Evolutionary conservation across 768 basidiomycete species (phyloP).

Genomic region (Tylopilus felleus): DNA sequence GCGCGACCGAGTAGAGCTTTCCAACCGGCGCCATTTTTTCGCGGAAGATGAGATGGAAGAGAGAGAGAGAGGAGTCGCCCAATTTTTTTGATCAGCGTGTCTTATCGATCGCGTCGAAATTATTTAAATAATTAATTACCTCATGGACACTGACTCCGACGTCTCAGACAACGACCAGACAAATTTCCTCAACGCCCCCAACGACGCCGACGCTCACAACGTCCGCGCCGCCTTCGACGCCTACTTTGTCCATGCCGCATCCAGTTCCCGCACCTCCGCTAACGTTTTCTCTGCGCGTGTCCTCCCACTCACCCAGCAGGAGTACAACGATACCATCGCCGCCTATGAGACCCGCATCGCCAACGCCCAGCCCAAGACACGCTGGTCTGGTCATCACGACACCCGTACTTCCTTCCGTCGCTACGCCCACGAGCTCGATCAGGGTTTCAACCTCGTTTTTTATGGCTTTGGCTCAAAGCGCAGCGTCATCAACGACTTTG

Average conservation of each 20-base stretch:
- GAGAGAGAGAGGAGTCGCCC: slow-evolving; percentile 4
- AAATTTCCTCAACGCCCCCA: slow-evolving; percentile 7
- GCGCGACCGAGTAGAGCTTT: slow-evolving; percentile 56
- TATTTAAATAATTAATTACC: slow-evolving; percentile 19
- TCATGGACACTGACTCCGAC: slow-evolving; percentile 30
- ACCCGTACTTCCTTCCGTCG: slow-evolving; percentile 45
- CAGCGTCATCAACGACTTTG: slow-evolving; percentile 70
- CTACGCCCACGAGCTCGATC: slow-evolving; percentile 66
- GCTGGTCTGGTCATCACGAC: slow-evolving; percentile 19
- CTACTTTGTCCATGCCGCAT: slow-evolving; percentile 68
- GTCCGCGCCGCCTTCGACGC: slow-evolving; percentile 72
- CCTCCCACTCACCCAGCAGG: slow-evolving; percentile 65
- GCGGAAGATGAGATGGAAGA: slow-evolving; percentile 22
- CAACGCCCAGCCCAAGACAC: slow-evolving; percentile 10
- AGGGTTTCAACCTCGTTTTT: slow-evolving; percentile 86
- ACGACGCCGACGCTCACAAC: slow-evolving; percentile 8
- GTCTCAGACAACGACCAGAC: slow-evolving; percentile 28
- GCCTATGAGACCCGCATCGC: slow-evolving; percentile 19
- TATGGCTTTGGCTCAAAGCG: slow-evolving; percentile 92
- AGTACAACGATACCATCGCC: slow-evolving; percentile 42
- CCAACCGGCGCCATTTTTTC: slow-evolving; percentile 56
- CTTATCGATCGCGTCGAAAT: slow-evolving; percentile 29
- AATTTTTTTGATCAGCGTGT: slow-evolving; percentile 24
- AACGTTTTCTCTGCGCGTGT: slow-evolving; percentile 77
- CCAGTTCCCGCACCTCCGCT: slow-evolving; percentile 68